Conservation (phyloP, 164 flowering plant species). For the Buxus sempervirens region DNA sequence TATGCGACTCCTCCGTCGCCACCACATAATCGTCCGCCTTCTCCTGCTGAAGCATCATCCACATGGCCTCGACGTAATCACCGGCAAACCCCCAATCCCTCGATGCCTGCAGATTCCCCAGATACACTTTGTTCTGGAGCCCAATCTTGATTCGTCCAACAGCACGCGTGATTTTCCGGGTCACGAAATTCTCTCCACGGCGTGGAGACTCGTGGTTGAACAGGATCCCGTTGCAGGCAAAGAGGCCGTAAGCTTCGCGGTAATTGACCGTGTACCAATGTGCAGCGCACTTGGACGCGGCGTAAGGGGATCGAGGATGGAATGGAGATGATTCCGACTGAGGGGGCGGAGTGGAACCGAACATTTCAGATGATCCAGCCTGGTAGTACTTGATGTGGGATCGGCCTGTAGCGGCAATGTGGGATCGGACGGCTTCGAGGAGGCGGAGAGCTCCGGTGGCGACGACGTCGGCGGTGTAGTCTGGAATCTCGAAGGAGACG, state of each 20-base stretch:
- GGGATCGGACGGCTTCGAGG: constrained; percentile 67
- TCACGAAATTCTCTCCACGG: constrained; percentile 74
- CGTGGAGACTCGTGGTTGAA: constrained; percentile 78
- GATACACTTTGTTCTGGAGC: constrained; percentile 59
- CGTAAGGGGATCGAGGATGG: constrained; percentile 77
- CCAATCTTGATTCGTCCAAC: constrained; percentile 76
- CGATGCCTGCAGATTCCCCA: constrained; percentile 69
- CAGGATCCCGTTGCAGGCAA: constrained; percentile 68
- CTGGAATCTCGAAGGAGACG: constrained; percentile 79
- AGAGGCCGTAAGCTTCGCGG: constrained; percentile 68
- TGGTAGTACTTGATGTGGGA: constrained; percentile 52
- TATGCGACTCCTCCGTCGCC: constrained; percentile 76
- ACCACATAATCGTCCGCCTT: constrained; percentile 73
- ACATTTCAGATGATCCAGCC: constrained; percentile 79
- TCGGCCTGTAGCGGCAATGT: constrained; percentile 53
- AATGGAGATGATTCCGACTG: constrained; percentile 61
- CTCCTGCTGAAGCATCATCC: constrained; percentile 88
- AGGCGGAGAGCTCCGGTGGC: constrained; percentile 84
- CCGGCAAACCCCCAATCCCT: constrained; percentile 85
- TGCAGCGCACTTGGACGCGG: constrained; percentile 72
- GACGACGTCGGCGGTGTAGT: constrained; percentile 76
- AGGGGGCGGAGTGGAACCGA: constrained; percentile 73
- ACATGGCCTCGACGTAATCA: constrained; percentile 85
- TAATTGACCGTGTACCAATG: constrained; percentile 84
- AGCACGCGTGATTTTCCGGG: constrained; percentile 70